A percentile compares a stretch with the other conserved stretches of the same genome.
phyloP scores from a whole-genome alignment of 495 filamentous ascomycete species.

The Talaromyces stipitatus region DNA sequence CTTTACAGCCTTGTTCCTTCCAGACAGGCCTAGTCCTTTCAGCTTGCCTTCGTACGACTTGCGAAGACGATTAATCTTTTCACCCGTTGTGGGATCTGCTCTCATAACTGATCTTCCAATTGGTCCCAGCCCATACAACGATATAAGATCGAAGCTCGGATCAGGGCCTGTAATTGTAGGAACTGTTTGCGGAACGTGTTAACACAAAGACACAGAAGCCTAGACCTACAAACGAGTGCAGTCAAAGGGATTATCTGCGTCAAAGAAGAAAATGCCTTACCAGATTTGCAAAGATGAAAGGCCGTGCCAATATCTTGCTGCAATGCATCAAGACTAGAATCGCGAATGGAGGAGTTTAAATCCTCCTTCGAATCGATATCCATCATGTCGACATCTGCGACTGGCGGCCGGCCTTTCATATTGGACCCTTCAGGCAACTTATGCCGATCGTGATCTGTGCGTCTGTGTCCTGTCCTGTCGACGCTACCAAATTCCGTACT shows the following conservation, averaged over 20 bases:
- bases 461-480: conserved; percentile 24
- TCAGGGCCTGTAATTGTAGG: conserved; percentile 46
- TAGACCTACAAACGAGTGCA: conserved; percentile 22
- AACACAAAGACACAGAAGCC: conserved; percentile 30
- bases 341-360: conserved; percentile 5
- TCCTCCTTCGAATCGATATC: conserved; percentile 24
- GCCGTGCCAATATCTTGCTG: conserved; percentile 39
- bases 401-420: not conserved
- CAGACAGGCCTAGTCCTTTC: conserved; percentile 52
- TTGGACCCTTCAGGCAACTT: not conserved
- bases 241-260: conserved; percentile 16
- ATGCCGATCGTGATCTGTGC: conserved; percentile 30
- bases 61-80: conserved; percentile 65
- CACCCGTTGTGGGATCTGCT: conserved; percentile 54
- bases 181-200: conserved; percentile 36
- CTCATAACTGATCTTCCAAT: conserved; percentile 59
- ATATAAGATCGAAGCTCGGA: conserved; percentile 54
- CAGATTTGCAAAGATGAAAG: conserved; percentile 45
- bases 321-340: conserved; percentile 33
- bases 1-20: conserved; percentile 53
- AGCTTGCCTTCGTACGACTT: conserved; percentile 70
- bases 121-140: conserved; percentile 51
- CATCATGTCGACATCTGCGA: conserved; percentile 26
- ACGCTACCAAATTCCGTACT: conserved; percentile 11
- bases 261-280: conserved; percentile 34